Evolutionary conservation across 2,329 filamentous ascomycete genomes (phyloP).

Genomic region (Arthroderma uncinatum): DNA sequence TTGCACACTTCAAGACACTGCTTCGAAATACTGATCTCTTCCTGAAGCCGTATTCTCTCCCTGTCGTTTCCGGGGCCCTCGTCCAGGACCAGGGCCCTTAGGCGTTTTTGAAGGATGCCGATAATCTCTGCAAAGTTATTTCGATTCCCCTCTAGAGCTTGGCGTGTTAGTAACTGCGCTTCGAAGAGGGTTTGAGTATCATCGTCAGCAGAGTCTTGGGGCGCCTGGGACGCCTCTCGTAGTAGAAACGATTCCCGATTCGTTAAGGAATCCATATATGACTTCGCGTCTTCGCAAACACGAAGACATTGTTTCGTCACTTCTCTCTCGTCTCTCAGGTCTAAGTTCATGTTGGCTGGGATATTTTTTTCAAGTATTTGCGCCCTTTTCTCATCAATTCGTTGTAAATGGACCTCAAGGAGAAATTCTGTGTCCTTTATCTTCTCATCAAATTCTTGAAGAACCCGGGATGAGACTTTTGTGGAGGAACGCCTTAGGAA

Average conservation of each 20-base stretch:
- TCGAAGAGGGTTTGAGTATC: constrained; percentile 19
- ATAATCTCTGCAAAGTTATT: constrained; percentile 25
- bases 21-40: too few relatives aligned
- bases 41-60: too few relatives aligned
- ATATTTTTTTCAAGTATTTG: constrained; percentile 17
- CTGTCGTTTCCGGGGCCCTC: too few relatives aligned
- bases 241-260: constrained; percentile 20
- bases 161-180: constrained; percentile 25
- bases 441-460: constrained; percentile 32
- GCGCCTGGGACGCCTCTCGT: constrained; percentile 11
- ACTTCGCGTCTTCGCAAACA: constrained; percentile 30
- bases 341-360: constrained; percentile 16
- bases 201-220: constrained; percentile 12
- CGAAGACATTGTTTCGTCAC: constrained; percentile 32
- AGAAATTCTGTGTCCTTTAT: constrained; percentile 28
- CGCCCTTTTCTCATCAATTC: constrained; percentile 17
- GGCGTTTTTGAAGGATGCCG: constrained; percentile 24
- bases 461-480: constrained; percentile 24
- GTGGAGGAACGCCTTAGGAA: constrained; percentile 23
- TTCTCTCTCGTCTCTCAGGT: constrained; percentile 29
- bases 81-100: constrained; percentile 20
- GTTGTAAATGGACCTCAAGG: constrained; percentile 27
- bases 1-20: too few relatives aligned
- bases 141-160: constrained; percentile 25
- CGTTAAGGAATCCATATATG: constrained; percentile 27